Percentiles rank a stretch among this genome's conserved stretches.
These are phyloP conservation scores for Brassica nigra DNA, from an alignment of 345 rosid genomes.

Conservation along the genomic window DNA sequence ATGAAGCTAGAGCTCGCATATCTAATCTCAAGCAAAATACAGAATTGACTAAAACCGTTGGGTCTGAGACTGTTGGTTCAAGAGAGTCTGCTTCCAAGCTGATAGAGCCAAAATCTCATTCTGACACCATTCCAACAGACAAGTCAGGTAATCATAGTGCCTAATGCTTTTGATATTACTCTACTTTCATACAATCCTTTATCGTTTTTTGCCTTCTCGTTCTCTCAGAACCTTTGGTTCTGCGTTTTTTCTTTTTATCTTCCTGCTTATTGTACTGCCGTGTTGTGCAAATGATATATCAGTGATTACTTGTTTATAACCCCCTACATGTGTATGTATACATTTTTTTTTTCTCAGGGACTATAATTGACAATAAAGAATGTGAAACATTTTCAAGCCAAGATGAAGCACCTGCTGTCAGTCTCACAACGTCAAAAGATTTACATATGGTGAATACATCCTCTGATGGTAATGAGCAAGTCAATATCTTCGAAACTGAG, in stretches of 20 bases:
- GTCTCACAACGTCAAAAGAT: conserved; percentile 31
- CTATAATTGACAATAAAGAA: conserved; percentile 37
- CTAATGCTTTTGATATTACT: conserved; percentile 12
- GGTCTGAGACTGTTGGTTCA: conserved; percentile 30
- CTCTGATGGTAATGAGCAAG: conserved; percentile 37
- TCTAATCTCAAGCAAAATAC: conserved; percentile 34
- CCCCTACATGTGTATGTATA: background rate
- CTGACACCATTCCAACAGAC: conserved; percentile 39
- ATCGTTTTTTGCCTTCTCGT: no score
- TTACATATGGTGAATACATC: conserved; percentile 34
- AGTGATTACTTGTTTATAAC: conserved; percentile 1
- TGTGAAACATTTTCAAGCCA: conserved; percentile 34
- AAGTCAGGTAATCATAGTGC: conserved; percentile 48
- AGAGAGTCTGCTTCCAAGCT: conserved; percentile 38
- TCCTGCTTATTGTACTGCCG: background rate
- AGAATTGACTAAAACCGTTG: conserved; percentile 42
- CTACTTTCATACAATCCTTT: background rate
- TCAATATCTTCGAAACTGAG: conserved; percentile 26
- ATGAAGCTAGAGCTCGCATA: conserved; percentile 25
- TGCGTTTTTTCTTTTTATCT: background rate
- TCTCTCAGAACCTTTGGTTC: background rate
- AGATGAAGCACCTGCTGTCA: conserved; percentile 24
- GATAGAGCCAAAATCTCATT: conserved; percentile 35
- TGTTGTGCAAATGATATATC: conserved; percentile 24
- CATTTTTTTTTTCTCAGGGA: conserved; percentile 7